Evolutionary conservation across 78 protist genomes (phyloP), one percentile per base, ranked within the genome.

Genomic region (Dictyostelium citrinum): DNA sequence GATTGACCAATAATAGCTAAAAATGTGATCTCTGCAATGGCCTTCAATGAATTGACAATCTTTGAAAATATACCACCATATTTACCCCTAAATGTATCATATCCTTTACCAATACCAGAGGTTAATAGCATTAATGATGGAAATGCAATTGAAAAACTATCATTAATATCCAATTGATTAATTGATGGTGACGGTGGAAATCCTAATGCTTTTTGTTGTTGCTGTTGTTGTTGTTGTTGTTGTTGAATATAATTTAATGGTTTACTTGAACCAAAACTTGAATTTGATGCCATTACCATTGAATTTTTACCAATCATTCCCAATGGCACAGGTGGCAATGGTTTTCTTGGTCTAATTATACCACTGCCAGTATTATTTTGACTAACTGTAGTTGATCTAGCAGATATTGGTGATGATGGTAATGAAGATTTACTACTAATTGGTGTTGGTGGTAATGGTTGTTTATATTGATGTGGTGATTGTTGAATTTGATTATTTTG

Each of bases 1-100:
- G 93, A 88, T 67, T 88, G 93, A 31, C 85, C 58, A 39, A 88
- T 41, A 2, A 88, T 77, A 2, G 84, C 41, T 20, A 61, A 20
- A 33, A 77, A 86, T 16, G 41, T 20, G 5, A 49, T 43, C 37
- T 75, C 77, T 20, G 79, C 24, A 27, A 77, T 64, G 0, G 76
- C 33, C 11, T 64, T 76, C 10, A 49, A 14, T 6, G 55, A 14
- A 17, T 55, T 31, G 5, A 12, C 2, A 6, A 41, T 41, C 4
- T 22, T 22, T 39, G 11, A 20, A 11, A 86, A 11, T 2, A 7
- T 61, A 12, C 29, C 31, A 41, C 79, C 61, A 64, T 86, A 51
- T 24, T 33, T 37, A 10, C 5, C 10, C 16, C 43, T 41, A 10
- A 86, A 41, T 17, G 1, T 10, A 5, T 58, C 31, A 33, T 61